phyloP scores from a whole-genome alignment of 1,284 basidiomycete genomes.

The Rhodotorula sp. region DNA sequence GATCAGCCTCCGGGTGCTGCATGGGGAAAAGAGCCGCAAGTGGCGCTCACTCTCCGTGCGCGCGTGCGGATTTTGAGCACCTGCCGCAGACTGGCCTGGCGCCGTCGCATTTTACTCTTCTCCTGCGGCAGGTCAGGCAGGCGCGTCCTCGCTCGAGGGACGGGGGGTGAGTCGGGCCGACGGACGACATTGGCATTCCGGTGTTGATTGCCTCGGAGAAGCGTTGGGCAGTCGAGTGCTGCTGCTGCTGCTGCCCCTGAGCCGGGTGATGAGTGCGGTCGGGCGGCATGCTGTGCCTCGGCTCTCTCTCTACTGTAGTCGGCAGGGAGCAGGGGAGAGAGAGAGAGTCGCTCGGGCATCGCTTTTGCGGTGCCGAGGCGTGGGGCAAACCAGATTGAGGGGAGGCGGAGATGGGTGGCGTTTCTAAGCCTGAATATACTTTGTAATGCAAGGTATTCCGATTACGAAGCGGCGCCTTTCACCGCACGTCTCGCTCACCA shows the following conservation, averaged over 20 bases:
- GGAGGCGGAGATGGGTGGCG: not conserved
- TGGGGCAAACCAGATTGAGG: not conserved
- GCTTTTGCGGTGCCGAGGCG: not conserved
- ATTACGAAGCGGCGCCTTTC: too few species aligned
- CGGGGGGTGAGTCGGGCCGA: constrained; percentile 3
- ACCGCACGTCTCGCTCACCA: too few species aligned
- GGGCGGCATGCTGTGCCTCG: constrained; percentile 3
- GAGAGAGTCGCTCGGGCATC: not conserved
- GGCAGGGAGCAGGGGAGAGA: not conserved
- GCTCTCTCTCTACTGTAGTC: not conserved
- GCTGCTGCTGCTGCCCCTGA: not conserved
- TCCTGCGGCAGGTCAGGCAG: constrained; percentile 9
- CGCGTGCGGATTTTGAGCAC: constrained; percentile 2
- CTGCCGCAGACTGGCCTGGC: constrained; percentile 1
- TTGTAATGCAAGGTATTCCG: too few species aligned
- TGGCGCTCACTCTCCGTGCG: constrained; percentile 13
- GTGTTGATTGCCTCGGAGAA: constrained; percentile 9
- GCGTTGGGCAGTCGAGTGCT: not conserved
- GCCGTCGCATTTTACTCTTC: constrained; percentile 20
- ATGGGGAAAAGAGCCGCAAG: not conserved
- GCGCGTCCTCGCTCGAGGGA: constrained; percentile 15
- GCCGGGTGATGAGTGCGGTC: constrained; percentile 3
- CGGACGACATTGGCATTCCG: constrained; percentile 6
- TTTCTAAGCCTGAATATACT: too few species aligned
- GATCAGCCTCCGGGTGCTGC: not conserved